These are phyloP conservation scores for Acacia pycnantha DNA, from an alignment of 331 rosid species.

Conservation along the genomic window DNA sequence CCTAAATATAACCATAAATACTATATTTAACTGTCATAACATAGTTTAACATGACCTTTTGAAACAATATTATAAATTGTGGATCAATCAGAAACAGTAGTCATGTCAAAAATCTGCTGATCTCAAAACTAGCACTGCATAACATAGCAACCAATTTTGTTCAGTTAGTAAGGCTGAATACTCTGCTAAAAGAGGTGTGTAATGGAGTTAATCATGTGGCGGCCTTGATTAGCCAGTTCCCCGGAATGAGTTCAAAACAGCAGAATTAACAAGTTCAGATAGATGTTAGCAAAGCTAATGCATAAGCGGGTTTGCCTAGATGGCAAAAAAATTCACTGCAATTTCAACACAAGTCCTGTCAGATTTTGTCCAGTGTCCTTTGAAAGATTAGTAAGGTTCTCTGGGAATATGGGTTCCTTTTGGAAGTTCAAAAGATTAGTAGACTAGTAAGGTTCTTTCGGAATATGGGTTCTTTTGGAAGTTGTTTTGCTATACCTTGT, in stretches of 20 bases:
- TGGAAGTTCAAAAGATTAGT: background rate
- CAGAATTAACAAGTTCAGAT: conserved; percentile 36
- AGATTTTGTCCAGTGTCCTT: conserved; percentile 43
- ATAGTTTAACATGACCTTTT: conserved; percentile 3
- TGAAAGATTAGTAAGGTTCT: conserved; percentile 3
- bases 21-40: conserved; percentile 24
- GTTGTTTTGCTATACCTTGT: conserved; percentile 64
- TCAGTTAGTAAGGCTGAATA: conserved; percentile 17
- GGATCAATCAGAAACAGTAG: conserved; percentile 22
- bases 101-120: conserved; percentile 11
- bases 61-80: conserved; percentile 9
- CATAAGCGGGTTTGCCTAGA: conserved; percentile 31
- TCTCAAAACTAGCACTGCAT: conserved; percentile 9
- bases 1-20: conserved; percentile 16
- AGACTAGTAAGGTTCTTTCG: background rate
- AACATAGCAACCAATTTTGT: conserved; percentile 21
- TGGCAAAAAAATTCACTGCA: conserved; percentile 20
- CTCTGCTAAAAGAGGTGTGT: conserved; percentile 23
- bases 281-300: conserved; percentile 33
- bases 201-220: background rate
- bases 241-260: conserved; percentile 34
- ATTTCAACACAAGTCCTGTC: conserved; percentile 34
- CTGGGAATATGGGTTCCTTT: conserved; percentile 10
- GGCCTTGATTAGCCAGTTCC: conserved; percentile 19
- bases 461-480: conserved; percentile 20